Evolutionary conservation across 306 rosid species (phyloP).

Genomic region (Malus sieversii): DNA sequence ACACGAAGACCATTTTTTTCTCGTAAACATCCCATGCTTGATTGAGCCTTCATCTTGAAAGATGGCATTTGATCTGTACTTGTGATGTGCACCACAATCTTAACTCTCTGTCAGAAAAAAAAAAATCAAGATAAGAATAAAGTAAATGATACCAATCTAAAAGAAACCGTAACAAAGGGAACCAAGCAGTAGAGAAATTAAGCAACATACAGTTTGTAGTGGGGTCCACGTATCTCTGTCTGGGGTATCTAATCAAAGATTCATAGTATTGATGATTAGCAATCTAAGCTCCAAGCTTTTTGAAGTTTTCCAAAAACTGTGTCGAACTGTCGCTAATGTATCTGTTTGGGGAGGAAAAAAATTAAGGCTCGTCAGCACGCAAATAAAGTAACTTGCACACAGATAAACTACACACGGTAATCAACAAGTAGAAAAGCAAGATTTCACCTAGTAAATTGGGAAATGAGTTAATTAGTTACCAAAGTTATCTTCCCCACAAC

Average conservation of each 20-base stretch:
- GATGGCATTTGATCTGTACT: conserved; percentile 92
- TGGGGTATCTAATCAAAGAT: neutral
- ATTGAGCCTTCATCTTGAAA: conserved; percentile 84
- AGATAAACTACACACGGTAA: neutral
- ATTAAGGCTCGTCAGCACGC: neutral
- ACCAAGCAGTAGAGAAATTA: neutral
- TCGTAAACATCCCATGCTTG: conserved; percentile 57
- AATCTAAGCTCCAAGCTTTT: neutral
- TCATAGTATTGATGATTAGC: neutral
- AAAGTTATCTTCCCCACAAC: neutral
- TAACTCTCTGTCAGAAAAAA: conserved; percentile 30
- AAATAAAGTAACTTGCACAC: neutral
- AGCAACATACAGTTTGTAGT: conserved; percentile 1
- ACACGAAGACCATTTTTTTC: conserved; percentile 70
- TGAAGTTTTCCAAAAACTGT: neutral
- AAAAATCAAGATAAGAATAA: conserved; percentile 2
- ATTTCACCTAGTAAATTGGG: neutral
- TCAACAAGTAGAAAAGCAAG: neutral
- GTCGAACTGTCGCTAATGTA: neutral
- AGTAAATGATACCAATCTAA: neutral
- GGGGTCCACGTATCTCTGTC: neutral
- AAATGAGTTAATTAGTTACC: neutral
- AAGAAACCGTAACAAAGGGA: conserved; percentile 1
- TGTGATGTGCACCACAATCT: conserved; percentile 31
- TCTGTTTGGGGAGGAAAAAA: neutral